These are phyloP conservation scores for Parastagonospora nodorum DNA, from an alignment of 2,329 filamentous ascomycete genomes.

Conservation along the genomic window DNA sequence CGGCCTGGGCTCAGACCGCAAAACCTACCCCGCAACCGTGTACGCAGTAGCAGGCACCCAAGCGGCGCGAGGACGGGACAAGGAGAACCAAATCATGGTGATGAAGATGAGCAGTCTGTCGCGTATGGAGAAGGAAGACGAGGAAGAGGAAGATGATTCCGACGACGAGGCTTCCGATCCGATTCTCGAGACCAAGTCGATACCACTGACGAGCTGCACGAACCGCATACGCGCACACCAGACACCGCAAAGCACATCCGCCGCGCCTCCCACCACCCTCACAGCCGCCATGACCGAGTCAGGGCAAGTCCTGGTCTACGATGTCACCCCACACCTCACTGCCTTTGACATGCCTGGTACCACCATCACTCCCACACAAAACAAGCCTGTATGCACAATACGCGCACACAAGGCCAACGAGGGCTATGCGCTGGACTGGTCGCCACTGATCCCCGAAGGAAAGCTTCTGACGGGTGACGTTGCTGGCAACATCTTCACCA, in stretches of 20 bases:
- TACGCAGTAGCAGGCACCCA: conserved; percentile 96
- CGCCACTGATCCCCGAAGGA: conserved; percentile 75
- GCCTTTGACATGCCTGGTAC: conserved; percentile 90
- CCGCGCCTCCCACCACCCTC: conserved; percentile 76
- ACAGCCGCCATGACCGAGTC: conserved; percentile 94
- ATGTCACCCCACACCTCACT: conserved; percentile 85
- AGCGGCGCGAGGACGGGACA: conserved; percentile 73
- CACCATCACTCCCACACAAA: conserved; percentile 76
- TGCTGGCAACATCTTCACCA: conserved; percentile 85
- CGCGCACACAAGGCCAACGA: conserved; percentile 84
- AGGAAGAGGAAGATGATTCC: conserved; percentile 68
- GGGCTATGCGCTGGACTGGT: conserved; percentile 98
- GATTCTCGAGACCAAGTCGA: conserved; percentile 89
- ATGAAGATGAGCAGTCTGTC: conserved; percentile 94
- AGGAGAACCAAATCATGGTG: conserved; percentile 92
- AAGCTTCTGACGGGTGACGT: conserved; percentile 93
- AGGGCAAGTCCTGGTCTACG: conserved; percentile 86
- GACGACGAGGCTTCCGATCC: conserved; percentile 79
- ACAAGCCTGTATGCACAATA: conserved; percentile 86
- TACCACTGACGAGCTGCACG: conserved; percentile 83
- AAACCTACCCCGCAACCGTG: conserved; percentile 91
- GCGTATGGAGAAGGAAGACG: conserved; percentile 80
- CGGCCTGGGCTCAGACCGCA: conserved; percentile 83
- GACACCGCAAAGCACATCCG: conserved; percentile 71
- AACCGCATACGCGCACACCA: conserved; percentile 93